Conservation (phyloP, 192 early-diverging fungal species). For the Backusella tarrabulga region DNA sequence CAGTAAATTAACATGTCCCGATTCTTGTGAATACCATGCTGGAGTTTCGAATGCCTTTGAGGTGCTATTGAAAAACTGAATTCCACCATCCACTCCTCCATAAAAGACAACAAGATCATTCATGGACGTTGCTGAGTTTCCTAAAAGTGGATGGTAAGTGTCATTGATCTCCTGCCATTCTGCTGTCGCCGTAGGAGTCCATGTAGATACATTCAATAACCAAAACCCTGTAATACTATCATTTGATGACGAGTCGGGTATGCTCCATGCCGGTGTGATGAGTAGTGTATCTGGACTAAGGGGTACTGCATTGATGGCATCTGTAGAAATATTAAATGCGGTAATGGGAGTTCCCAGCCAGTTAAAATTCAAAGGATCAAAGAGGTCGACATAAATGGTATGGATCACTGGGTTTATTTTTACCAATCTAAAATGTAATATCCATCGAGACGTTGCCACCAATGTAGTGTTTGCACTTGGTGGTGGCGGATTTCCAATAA, state of each 20-base stretch:
- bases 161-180: neutral
- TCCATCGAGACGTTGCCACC: neutral
- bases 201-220: neutral
- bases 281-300: neutral
- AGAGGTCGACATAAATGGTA: neutral
- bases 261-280: neutral
- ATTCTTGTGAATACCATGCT: neutral
- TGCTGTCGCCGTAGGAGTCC: neutral
- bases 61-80: neutral
- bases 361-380: slow-evolving; percentile 3
- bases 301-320: neutral
- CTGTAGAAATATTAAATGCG: neutral
- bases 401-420: neutral
- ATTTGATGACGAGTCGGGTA: neutral
- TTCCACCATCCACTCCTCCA: neutral
- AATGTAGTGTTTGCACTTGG: neutral
- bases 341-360: neutral
- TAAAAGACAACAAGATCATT: neutral
- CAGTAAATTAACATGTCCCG: neutral
- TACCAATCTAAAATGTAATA: neutral
- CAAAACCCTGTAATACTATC: neutral
- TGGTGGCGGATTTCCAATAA: neutral
- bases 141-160: neutral
- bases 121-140: neutral
- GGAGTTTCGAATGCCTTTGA: neutral